Base-by-base conservation (phyloP, 768 basidiomycete species). In the Boletus insuetus region DNA sequence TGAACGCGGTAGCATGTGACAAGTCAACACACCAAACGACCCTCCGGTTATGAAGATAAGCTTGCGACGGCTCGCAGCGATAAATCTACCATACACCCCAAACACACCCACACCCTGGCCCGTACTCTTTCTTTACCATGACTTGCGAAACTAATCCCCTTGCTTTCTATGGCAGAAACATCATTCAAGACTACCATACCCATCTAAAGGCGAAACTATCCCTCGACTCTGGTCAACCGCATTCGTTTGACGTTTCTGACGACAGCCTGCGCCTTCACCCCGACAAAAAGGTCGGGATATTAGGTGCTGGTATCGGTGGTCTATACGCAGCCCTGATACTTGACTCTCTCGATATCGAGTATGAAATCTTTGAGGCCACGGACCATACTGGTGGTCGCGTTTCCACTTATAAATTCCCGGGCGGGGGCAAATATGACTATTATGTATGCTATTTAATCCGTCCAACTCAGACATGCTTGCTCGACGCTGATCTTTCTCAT, bases 281-380 rank as follows among this genome's bases (percentile, higher is more conserved):
- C 14, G 11, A 19, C 0, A 2, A 53, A 19, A 66, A 58, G 29
- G 59, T 65, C 17, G 62, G 65, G 13, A 61, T 67, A 32, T 35
- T 64, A 4, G 64, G 62, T 1, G 64, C 62, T 49, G 66, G 66
- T 2, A 49, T 59, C 32, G 65, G 55, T 7, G 77, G 77, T 17
- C 64, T 79, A n/a, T 78, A 77, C 55, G 58, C 74, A 2, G 79
- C 77, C 2, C 62, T 81, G 61, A 76, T 81, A 3, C 71, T 82
- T 14, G 71, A 81, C 35, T 65, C 63, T 7, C 69, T 79, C 10
- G 73, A 67, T 11, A 74, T 80, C 60, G 61, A 66, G 4, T 81
- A 77, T 59, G 72, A 77, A 43, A 77, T 81, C 49, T 52, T 81
- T 8, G 80, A 80, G 63, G 77, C 73, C 3, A 66, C 66, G 0